Evolutionary conservation across 2,329 filamentous ascomycete genomes (phyloP).

Genomic region (Cytospora leucostoma): DNA sequence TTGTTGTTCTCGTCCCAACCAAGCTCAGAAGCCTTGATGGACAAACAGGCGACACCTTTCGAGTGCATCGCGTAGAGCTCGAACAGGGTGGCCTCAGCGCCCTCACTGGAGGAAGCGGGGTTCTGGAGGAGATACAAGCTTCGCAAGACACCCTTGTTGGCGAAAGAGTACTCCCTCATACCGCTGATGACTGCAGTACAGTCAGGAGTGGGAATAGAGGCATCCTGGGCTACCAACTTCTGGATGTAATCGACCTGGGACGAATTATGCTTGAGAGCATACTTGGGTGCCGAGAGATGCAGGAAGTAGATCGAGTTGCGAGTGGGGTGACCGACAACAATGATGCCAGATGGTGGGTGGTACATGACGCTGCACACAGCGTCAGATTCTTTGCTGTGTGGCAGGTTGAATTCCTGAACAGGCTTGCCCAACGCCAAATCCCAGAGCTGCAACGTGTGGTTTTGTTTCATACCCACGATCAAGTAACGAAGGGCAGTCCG

Average conservation of each 20-base stretch:
- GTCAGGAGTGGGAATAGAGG: conserved; percentile 78
- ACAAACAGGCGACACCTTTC: conserved; percentile 88
- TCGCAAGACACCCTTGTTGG: conserved; percentile 80
- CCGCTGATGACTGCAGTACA: conserved; percentile 97
- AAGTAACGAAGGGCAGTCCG: conserved; percentile 89
- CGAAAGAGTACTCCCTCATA: conserved; percentile 91
- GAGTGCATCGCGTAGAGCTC: conserved; percentile 98
- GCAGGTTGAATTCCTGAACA: conserved; percentile 95
- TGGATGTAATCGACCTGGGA: conserved; percentile 87
- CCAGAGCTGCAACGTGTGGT: conserved; percentile 98
- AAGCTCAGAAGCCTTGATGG: conserved; percentile 83
- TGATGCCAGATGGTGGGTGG: conserved; percentile 87
- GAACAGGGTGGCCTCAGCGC: conserved; percentile 76
- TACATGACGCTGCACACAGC: conserved; percentile 98
- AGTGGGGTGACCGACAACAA: conserved; percentile 92
- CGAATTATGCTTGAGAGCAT: conserved; percentile 75
- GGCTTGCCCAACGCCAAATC: conserved; percentile 93
- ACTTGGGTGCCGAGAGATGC: conserved; percentile 90
- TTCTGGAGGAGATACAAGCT: conserved; percentile 85
- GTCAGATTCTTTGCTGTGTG: conserved; percentile 93
- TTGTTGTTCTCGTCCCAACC: conserved; percentile 93
- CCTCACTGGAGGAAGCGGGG: conserved; percentile 63
- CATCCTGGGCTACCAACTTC: conserved; percentile 71
- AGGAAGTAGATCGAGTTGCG: conserved; percentile 98
- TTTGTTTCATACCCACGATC: conserved; percentile 97